Evolutionary conservation across 768 basidiomycete genomes (phyloP), one percentile per base, ranked within the genome.

Genomic region (Tulasnella sp.): DNA sequence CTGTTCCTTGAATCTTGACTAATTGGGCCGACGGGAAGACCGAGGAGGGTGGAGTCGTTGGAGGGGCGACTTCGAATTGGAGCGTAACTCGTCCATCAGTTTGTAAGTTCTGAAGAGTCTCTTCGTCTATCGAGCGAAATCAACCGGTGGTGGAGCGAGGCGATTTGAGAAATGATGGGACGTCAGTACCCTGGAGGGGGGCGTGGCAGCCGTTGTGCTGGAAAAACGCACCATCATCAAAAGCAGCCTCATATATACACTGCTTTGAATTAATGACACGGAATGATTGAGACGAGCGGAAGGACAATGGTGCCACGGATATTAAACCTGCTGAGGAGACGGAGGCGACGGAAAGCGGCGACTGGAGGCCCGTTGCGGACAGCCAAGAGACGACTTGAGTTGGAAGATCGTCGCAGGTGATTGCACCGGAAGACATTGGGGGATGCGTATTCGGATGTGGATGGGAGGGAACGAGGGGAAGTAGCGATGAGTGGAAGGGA

Each of bases 1-100:
- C 78, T 79, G 42, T 79, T 16, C 78, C 78, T 79, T 79, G 78
- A 40, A 79, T 79, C 71, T 72, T 72, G 48, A 79, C 71, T 21
- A 72, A 44, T 58, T 72, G 73, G 44, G 78, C 78, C 62, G 62
- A 68, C 31, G 62, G 62, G 62, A 68, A 68, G 62, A 36, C 62
- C 62, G 27, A 27, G 31, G 73, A 74, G 12, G 44, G 44, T 46
- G 73, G 73, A 74, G 73, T 40, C 27, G 78, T 74, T 48, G 78
- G 68, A 44, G 78, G 34, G 27, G 38, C 42, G 21, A 79, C 78
- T 72, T 79, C 78, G 38, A 79, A 79, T 44, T 72, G 71, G 31
- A 79, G 78, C n/a, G 78, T 72, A 36, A 79, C 73, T 46, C 78
- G 78, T 16, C 78, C 71, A 44, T 79, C 78, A 5, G 78, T 72